These are phyloP conservation scores for Penicillium sp. DNA, from an alignment of 2,329 filamentous ascomycete genomes.

Conservation along the genomic window DNA sequence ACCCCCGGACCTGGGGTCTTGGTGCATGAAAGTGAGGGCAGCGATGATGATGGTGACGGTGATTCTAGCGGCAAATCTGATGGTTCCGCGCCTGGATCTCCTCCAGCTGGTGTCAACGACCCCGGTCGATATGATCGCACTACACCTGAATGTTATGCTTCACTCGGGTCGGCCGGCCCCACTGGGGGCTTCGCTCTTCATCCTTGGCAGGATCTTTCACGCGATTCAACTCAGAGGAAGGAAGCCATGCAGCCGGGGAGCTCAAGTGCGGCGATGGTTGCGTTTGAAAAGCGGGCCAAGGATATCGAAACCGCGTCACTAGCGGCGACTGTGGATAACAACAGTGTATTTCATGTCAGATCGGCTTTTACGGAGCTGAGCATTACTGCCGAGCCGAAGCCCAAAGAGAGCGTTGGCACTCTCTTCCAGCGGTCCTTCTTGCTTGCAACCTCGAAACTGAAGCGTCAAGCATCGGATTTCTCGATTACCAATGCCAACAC, in stretches of 20 bases:
- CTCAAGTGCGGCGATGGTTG: conserved; percentile 57
- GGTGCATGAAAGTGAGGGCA: conserved; percentile 45
- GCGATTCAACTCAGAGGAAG: conserved; percentile 28
- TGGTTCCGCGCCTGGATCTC: conserved; percentile 24
- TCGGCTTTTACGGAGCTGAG: conserved; percentile 46
- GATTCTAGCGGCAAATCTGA: conserved; percentile 31
- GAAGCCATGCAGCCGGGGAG: conserved; percentile 49
- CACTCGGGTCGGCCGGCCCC: conserved; percentile 22
- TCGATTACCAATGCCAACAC: conserved; percentile 30
- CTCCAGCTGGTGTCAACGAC: conserved; percentile 29
- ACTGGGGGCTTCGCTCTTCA: conserved; percentile 36
- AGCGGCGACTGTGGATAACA: conserved; percentile 55
- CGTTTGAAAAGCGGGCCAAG: conserved; percentile 49
- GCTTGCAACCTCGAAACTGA: conserved; percentile 47
- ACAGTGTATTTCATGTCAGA: conserved; percentile 45
- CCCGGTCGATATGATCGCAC: conserved; percentile 20
- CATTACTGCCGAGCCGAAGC: conserved; percentile 35
- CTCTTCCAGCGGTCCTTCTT: conserved; percentile 44
- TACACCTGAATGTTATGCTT: conserved; percentile 16
- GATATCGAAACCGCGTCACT: conserved; percentile 56
- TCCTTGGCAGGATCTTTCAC: conserved; percentile 52
- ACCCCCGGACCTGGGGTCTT: conserved; percentile 55
- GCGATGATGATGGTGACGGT: conserved; percentile 45
- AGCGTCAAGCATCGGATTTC: conserved; percentile 42
- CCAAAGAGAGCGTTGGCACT: conserved; percentile 49